These are phyloP conservation scores for Saprolegnia parasitica DNA, from an alignment of 352 stramenopile genomes.

Conservation along the genomic window DNA sequence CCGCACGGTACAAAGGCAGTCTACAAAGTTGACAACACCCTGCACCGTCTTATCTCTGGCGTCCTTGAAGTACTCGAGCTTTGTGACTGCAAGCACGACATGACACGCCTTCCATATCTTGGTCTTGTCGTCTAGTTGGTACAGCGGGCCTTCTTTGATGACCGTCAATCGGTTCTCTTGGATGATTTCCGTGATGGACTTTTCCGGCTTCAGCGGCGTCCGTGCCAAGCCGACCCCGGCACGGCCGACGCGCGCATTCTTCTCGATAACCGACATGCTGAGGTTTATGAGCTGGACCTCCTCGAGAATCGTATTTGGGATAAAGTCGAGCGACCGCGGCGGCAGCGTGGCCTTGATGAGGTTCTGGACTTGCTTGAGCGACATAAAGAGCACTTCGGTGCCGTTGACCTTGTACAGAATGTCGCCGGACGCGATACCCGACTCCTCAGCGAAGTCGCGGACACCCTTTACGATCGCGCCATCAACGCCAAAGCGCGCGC, in stretches of 20 bases:
- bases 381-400: slow-evolving; percentile 26
- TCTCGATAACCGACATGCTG: slow-evolving; percentile 10
- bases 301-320: slow-evolving; percentile 13
- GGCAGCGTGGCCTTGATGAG: slow-evolving; percentile 24
- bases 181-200: slow-evolving; percentile 23
- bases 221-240: no score
- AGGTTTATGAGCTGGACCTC: slow-evolving; percentile 24
- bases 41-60: slow-evolving; percentile 6
- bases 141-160: slow-evolving; percentile 26
- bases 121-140: slow-evolving; percentile 12
- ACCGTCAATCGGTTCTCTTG: slow-evolving; percentile 11
- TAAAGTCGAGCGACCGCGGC: slow-evolving; percentile 15
- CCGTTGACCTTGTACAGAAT: slow-evolving; percentile 26
- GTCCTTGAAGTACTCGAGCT: slow-evolving; percentile 27
- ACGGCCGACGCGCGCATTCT: neutral
- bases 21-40: slow-evolving; percentile 22
- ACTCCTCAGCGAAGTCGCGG: slow-evolving; percentile 10
- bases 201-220: no score
- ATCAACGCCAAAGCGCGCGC: slow-evolving; percentile 74
- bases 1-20: slow-evolving; percentile 16
- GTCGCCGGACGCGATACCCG: slow-evolving; percentile 14
- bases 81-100: slow-evolving; percentile 17
- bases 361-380: slow-evolving; percentile 25
- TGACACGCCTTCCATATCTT: slow-evolving; percentile 21
- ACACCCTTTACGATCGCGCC: slow-evolving; percentile 18